Evolutionary conservation across 2,329 filamentous ascomycete species (phyloP).

Genomic region (Pseudonectria buxi): DNA sequence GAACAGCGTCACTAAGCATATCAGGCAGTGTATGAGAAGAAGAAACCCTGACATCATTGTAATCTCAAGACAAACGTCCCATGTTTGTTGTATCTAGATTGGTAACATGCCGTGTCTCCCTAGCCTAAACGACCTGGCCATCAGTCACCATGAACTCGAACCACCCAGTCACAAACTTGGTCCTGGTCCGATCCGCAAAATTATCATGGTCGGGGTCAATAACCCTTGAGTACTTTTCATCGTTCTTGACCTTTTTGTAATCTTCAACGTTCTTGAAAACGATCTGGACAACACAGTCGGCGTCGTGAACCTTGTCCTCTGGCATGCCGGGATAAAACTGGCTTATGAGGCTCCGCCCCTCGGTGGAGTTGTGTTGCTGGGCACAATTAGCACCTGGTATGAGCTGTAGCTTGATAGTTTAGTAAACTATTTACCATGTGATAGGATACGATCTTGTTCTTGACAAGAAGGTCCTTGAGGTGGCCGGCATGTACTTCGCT

Average conservation of each 20-base stretch:
- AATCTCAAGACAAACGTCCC: too few relatives aligned
- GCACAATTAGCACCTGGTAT: neutral
- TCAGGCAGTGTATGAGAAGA: too few relatives aligned
- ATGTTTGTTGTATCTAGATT: too few relatives aligned
- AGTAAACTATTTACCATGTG: slow-evolving; percentile 10
- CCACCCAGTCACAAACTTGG: slow-evolving; percentile 16
- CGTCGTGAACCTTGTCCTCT: slow-evolving; percentile 5
- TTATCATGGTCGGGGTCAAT: slow-evolving; percentile 14
- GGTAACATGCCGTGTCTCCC: too few relatives aligned
- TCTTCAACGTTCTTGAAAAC: slow-evolving; percentile 11
- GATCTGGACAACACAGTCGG: slow-evolving; percentile 12
- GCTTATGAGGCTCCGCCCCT: slow-evolving; percentile 8
- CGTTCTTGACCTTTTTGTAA: slow-evolving; percentile 10
- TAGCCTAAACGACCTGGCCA: slow-evolving; percentile 6
- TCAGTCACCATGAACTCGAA: slow-evolving; percentile 15
- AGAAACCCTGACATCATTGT: too few relatives aligned
- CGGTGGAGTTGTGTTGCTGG: slow-evolving; percentile 16
- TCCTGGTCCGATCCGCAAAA: slow-evolving; percentile 9
- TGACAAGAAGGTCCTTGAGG: slow-evolving; percentile 14
- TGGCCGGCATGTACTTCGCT: slow-evolving; percentile 15
- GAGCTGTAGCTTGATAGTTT: too few relatives aligned
- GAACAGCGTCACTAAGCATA: too few relatives aligned
- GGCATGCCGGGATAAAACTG: slow-evolving; percentile 11
- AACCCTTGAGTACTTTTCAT: slow-evolving; percentile 10
- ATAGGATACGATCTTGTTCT: slow-evolving; percentile 18